Evolutionary conservation across 2,329 filamentous ascomycete genomes (phyloP).

Genomic region (Chaetomiaceae sp.): DNA sequence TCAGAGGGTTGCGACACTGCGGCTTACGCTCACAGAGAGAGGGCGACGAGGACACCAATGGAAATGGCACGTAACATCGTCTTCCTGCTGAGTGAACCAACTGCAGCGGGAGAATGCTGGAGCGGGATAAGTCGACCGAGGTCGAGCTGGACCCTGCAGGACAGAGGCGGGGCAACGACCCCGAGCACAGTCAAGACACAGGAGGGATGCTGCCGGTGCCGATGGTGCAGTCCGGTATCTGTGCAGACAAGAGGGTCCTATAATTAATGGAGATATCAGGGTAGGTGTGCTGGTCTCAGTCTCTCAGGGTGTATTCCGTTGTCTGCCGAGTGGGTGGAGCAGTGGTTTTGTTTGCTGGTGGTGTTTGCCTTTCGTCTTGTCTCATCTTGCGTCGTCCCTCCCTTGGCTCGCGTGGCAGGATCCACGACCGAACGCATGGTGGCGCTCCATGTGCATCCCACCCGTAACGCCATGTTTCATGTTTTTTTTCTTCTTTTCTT

Average conservation of each 20-base stretch:
- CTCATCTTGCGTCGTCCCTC: no score
- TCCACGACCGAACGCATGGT: no score
- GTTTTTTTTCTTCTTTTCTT: no score
- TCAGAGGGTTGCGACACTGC: background rate
- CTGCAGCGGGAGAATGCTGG: slow-evolving; percentile 14
- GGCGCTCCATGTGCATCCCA: no score
- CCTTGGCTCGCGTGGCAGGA: no score
- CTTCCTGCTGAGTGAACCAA: slow-evolving; percentile 2
- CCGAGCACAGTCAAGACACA: no score
- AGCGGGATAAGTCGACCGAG: no score
- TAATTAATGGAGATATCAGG: background rate
- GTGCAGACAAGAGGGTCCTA: background rate
- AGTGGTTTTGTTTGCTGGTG: background rate
- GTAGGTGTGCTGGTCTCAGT: no score
- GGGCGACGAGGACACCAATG: slow-evolving; percentile 17
- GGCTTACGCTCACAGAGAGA: background rate
- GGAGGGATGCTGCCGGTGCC: background rate
- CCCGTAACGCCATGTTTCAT: no score
- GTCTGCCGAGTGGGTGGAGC: background rate
- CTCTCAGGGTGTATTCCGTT: no score
- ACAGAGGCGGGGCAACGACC: slow-evolving; percentile 12
- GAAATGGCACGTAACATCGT: background rate
- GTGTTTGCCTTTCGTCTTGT: no score
- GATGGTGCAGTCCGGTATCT: background rate
- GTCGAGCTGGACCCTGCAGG: background rate